Evolutionary conservation across 2,329 filamentous ascomycete genomes (phyloP).

Genomic region (Cadophora luteo-olivacea): DNA sequence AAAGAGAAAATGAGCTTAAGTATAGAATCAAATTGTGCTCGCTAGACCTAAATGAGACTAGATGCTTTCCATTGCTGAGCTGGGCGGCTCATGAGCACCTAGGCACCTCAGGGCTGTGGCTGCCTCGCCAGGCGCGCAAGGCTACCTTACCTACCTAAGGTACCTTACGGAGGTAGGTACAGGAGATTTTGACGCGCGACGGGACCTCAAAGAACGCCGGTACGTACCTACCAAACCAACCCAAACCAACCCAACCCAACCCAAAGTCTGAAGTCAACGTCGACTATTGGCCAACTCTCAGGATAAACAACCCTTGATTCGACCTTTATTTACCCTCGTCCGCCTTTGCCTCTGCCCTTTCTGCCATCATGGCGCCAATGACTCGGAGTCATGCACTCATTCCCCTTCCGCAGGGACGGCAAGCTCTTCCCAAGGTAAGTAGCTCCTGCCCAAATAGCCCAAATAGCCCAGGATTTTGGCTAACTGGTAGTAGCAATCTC

Average conservation of each 20-base stretch:
- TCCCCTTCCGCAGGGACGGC: conserved; percentile 32
- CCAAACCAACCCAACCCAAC: too few relatives aligned
- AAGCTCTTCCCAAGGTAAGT: conserved; percentile 26
- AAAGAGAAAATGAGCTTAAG: conserved; percentile 4
- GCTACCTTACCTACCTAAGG: background rate
- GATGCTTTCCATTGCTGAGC: too few relatives aligned
- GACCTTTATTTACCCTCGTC: background rate
- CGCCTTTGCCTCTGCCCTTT: background rate
- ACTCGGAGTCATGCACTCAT: conserved; percentile 37
- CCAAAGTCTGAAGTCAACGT: background rate
- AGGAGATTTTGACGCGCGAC: background rate
- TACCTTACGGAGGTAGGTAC: too few relatives aligned
- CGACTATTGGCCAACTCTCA: background rate
- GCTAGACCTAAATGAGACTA: background rate
- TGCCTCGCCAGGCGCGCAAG: conserved; percentile 4
- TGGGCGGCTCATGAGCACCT: too few relatives aligned
- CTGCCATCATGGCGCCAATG: conserved; percentile 43
- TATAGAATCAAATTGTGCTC: background rate
- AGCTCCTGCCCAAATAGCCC: conserved; percentile 1
- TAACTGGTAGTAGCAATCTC: conserved; percentile 38
- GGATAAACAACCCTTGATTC: background rate
- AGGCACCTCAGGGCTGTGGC: too few relatives aligned
- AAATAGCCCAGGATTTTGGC: conserved; percentile 18
- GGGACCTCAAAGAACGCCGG: background rate
- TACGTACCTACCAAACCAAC: too few relatives aligned